Evolutionary conservation across 805 yeast species (phyloP), one percentile per base, ranked within the genome.

Genomic region (Metschnikowia orientalis): DNA sequence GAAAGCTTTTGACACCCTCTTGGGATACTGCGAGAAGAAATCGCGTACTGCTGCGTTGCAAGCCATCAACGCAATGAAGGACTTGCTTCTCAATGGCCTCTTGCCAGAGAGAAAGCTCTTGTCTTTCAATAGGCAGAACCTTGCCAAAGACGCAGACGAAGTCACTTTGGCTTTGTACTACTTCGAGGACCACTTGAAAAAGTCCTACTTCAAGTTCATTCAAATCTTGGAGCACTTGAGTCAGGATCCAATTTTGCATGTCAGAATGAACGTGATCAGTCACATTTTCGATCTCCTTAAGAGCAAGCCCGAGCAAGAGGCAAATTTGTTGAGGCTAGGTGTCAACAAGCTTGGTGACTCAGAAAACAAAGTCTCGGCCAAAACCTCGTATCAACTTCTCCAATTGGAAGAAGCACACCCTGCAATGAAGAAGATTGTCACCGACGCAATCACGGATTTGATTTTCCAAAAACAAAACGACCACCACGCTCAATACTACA

Each of bases 301-400:
- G 43, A 69, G 81, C 5, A 90, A 89, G 57, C 97, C 98, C 4
- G 98, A 92, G 63, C 98, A 92, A 67, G 98, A 92, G 59, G 94
- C 81, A 32, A 92, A 92, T 57, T 66, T 92, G 45, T 69, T 92
- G 49, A 74, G 88, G 48, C 69, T 92, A 34, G 95, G 95, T 33
- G 92, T 88, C 28, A 92, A 92, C 58, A 92, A 92, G 56, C 69
- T 92, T 22, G 98, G 98, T 61, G 98, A 92, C 55, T 73, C 75
- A 26, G 96, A 90, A 42, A 82, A 85, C 42, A 87, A 87, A 54
- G 95, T 92, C 4, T 77, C 94, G 1, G 83, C 97, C 1, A 85
- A 85, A 53, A 77, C 95, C 1, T 88, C 97, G 4, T 86, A 76
- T 56, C 79, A 81, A 43, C 63, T 92, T 28, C 68, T 89, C 43